Evolutionary conservation across 192 early-diverging fungal species (phyloP), one percentile per base, ranked within the genome.

Genomic region (Dissophora globulifera): DNA sequence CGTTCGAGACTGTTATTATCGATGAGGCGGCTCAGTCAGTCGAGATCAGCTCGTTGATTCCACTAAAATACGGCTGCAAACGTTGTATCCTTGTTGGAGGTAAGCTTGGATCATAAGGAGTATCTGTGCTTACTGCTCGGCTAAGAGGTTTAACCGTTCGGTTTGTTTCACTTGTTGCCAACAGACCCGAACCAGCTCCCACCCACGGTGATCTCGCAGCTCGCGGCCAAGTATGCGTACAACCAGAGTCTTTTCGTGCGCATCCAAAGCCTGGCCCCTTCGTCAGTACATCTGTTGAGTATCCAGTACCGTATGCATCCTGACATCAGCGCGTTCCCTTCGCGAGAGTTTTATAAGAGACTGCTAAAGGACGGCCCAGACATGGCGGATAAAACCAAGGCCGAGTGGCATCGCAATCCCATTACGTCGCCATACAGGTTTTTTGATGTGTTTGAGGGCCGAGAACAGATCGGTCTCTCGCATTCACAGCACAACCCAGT

Each of bases 301-400:
- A 95, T 96, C 46, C 96, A 98, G 83, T 99, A 98, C 78, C 93
- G 96, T 63, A 98, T 99, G 97, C 93, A 99, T 67, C 94, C 96
- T 0, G 83, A 89, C 25, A 97, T 99, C 19, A 94, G 93, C 33
- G 53, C 30, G 11, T 94, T 97, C 54, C 95, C 95, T 1, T 91
- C 86, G 22, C 61, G 71, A 2, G 79, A 89, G 29, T 98, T 99
- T 62, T 99, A 99, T 79, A 80, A 87, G 16, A 88, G 86, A 0
- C 47, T 80, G 53, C 82, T 99, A 10, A 67, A 82, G 20, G 94
- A 99, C 62, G 93, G 92, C 2, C 90, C 88, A 0, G 84, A 81
- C 3, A 89, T 97, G 87, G 82, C 35, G 0, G 54, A 61, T 25
- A 83, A 84, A 31, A 86, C 93, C 31, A 61, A 53, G 0, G 93